Conservation (phyloP, 345 rosid species). For the Eucalyptus albens region DNA sequence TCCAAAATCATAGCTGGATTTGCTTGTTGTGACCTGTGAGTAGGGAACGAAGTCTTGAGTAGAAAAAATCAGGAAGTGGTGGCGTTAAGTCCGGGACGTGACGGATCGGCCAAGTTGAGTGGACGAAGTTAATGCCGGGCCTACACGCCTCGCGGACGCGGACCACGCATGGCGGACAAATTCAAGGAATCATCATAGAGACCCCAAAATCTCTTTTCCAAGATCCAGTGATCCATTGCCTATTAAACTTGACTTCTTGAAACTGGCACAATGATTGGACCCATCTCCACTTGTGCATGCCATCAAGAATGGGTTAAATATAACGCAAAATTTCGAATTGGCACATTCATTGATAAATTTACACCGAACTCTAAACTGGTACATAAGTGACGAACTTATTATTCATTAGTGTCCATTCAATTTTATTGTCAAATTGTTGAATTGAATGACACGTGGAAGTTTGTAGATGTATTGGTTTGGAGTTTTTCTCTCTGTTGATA, state of each 20-base stretch:
- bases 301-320: background rate
- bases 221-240: background rate
- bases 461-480: accelerated
- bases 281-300: background rate
- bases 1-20: background rate
- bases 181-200: background rate
- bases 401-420: accelerated
- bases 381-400: accelerated
- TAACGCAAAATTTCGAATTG: accelerated
- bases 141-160: background rate
- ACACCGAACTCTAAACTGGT: accelerated
- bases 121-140: background rate
- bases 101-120: background rate
- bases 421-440: no score
- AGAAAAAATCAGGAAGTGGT: background rate
- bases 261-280: background rate
- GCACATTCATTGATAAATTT: accelerated
- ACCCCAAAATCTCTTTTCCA: background rate
- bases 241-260: background rate
- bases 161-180: background rate
- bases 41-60: background rate
- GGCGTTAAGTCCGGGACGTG: background rate
- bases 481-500: accelerated
- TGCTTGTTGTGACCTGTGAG: background rate
- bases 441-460: no score